Base-by-base conservation (phyloP, 352 stramenopile genomes). In the Lagenidium sp. region DNA sequence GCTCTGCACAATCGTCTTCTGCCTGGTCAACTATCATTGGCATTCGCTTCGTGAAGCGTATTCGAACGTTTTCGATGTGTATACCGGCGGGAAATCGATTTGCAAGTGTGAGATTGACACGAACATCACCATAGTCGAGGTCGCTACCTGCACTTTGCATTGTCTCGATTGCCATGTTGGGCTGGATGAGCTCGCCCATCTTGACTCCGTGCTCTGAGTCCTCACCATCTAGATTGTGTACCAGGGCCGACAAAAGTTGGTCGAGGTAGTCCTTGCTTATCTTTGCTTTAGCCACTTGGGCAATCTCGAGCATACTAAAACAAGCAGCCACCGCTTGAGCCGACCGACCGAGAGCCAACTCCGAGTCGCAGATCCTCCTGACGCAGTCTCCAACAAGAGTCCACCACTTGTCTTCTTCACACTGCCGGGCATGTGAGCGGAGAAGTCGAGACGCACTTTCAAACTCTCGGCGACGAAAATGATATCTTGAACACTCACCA, bases 351-450 rank as follows among this genome's bases (percentile, higher is more conserved):
- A 84, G 52, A 13, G 62, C 60, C 11, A 88, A 40, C 37, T 88
- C 71, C 4, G 67, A 50, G 16, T 60, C 63, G 45, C 71, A 87
- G 32, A 89, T 81, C 36, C 57, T 55, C 2, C 55, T 65, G 8
- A 82, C 60, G 38, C 59, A 81, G 36, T 65, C 63, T 24, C 57
- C 59, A 43, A 79, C 70, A 11, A 88, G 73, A 2, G 20, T 25
- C 65, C 68, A 85, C 79, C 79, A 92, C 10, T 82, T 78, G 53
- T 92, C 79, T 52, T 84, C 70, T 41, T 87, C 62, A 32, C 70
- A 84, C 54, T 87, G 79, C 4, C 71, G 65, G 7, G 73, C 66
- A 7, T 86, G 67, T 0, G 73, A 83, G 4, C 75, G 69, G n/a
- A 87, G 65, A 2, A 87, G 47, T 5, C 71, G 59, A 0, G 71